These are phyloP conservation scores for Peterozyma toletana DNA, from an alignment of 805 yeast genomes.

Conservation along the genomic window DNA sequence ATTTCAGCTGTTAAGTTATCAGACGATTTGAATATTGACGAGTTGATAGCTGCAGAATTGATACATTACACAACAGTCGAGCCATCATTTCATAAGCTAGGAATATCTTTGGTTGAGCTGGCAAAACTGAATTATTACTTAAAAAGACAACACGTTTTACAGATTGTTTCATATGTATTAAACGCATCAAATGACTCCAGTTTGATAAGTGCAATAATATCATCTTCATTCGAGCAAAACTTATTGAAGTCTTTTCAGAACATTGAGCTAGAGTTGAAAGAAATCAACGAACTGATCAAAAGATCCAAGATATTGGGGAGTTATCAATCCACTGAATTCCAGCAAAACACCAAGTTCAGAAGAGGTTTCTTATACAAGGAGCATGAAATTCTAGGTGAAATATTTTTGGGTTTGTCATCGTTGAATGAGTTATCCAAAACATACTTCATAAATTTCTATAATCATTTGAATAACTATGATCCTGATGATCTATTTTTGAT, in stretches of 20 bases:
- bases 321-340: slow-evolving; percentile 33
- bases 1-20: slow-evolving; percentile 50
- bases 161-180: slow-evolving; percentile 40
- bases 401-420: slow-evolving; percentile 45
- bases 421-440: slow-evolving; percentile 24
- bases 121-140: slow-evolving; percentile 65
- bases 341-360: slow-evolving; percentile 45
- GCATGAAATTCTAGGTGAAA: slow-evolving; percentile 67
- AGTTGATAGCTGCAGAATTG: slow-evolving; percentile 65
- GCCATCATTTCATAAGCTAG: slow-evolving; percentile 27
- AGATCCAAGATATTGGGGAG: slow-evolving; percentile 48
- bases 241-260: slow-evolving; percentile 48
- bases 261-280: slow-evolving; percentile 49
- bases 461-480: slow-evolving; percentile 38
- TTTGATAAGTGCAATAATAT: not conserved
- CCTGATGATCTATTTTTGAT: slow-evolving; percentile 59
- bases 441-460: slow-evolving; percentile 31
- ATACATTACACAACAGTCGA: slow-evolving; percentile 39
- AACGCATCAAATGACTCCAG: slow-evolving; percentile 15
- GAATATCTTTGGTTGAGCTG: slow-evolving; percentile 43
- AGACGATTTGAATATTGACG: slow-evolving; percentile 70
- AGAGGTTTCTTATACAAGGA: slow-evolving; percentile 56
- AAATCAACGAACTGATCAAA: slow-evolving; percentile 44
- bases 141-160: slow-evolving; percentile 68
- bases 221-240: slow-evolving; percentile 25